These are phyloP conservation scores for Phytophthora quininea DNA, from an alignment of 352 stramenopile genomes.

Conservation along the genomic window DNA sequence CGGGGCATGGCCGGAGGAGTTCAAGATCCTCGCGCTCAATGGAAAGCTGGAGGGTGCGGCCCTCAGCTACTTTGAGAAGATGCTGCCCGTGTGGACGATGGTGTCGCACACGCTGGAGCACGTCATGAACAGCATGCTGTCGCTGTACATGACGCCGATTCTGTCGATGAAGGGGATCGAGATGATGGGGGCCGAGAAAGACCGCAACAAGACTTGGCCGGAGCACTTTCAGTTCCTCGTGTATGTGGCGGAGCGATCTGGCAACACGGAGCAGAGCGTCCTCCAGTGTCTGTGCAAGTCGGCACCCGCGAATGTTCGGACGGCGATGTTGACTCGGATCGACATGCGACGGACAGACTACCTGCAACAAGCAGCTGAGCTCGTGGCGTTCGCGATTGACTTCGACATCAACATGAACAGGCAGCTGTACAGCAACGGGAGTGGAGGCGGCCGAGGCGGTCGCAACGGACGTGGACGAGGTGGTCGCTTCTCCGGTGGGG, in stretches of 20 bases:
- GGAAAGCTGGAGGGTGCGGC: not conserved
- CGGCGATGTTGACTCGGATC: not conserved
- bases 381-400: not conserved
- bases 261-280: conserved; percentile 15
- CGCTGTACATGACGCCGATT: not conserved
- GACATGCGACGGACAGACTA: not conserved
- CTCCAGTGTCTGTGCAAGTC: not conserved
- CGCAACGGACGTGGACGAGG: not conserved
- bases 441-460: not conserved
- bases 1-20: not conserved
- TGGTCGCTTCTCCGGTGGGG: not conserved
- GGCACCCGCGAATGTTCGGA: not conserved
- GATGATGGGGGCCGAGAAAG: conserved; percentile 9
- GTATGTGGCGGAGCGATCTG: conserved; percentile 13
- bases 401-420: not conserved
- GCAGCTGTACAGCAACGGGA: no score
- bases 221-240: conserved; percentile 24
- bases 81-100: not conserved
- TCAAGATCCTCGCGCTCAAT: not conserved
- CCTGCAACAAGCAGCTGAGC: not conserved
- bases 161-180: not conserved
- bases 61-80: not conserved
- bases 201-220: conserved; percentile 6
- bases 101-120: not conserved
- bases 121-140: not conserved